A percentile compares a stretch with the other conserved stretches of the same genome.
phyloP scores from a whole-genome alignment of 163 green algal species.

The Scenedesmus sp. region DNA sequence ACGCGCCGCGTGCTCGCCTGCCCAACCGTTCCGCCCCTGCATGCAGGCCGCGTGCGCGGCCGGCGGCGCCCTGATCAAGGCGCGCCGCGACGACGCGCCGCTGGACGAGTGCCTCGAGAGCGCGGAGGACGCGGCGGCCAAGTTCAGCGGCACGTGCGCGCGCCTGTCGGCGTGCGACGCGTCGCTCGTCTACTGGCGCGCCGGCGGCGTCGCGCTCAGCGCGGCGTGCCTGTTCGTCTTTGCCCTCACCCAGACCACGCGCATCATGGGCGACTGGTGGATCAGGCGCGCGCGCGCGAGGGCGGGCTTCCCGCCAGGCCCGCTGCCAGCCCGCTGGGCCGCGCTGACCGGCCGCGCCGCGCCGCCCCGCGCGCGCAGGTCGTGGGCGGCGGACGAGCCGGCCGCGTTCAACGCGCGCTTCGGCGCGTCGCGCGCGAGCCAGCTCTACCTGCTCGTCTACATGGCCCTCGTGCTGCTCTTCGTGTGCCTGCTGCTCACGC shows the following conservation, averaged over 20 bases:
- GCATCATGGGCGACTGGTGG: conserved; percentile 50
- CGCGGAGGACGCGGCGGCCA: conserved; percentile 40
- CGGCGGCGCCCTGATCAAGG: conserved; percentile 18
- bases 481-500: conserved; percentile 53
- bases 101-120: conserved; percentile 16
- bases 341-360: no score
- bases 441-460: conserved; percentile 61
- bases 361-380: conserved; percentile 17
- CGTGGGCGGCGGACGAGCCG: conserved; percentile 45
- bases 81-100: neutral
- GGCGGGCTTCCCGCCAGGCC: no score
- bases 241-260: conserved; percentile 52
- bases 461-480: conserved; percentile 56
- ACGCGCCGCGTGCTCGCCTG: no score
- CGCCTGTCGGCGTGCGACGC: conserved; percentile 33
- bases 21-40: no score
- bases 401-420: conserved; percentile 24
- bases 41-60: no score
- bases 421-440: neutral
- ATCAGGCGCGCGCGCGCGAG: conserved; percentile 21
- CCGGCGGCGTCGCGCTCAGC: conserved; percentile 47
- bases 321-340: no score
- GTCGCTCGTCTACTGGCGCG: conserved; percentile 46
- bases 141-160: conserved; percentile 59
- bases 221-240: conserved; percentile 54